Base-by-base conservation (phyloP, 768 basidiomycete genomes). In the Calocera cornea region DNA sequence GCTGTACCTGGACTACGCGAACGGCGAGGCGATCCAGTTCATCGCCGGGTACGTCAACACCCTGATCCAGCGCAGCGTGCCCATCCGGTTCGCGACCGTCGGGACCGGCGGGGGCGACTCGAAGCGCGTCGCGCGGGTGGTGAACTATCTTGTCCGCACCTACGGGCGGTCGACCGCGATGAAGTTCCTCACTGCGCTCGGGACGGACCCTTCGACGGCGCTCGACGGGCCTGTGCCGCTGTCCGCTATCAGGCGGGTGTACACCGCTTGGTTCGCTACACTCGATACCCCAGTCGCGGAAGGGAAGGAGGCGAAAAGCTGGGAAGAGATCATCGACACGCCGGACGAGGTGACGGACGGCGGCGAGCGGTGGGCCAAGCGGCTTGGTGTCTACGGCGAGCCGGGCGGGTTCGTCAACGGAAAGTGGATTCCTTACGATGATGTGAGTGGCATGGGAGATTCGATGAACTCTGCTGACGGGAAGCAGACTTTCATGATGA, bases 1-100 rank as follows among this genome's bases (percentile, higher is more conserved):
- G 64, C 80, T 95, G 2, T 82, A 86, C 1, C 79, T 95, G 36
- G 95, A 98, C 74, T 80, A 98, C 0, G 86, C 92, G 8, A 82
- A 84, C 44, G 77, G 81, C 0, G 76, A 79, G 2, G 83, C 82
- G 41, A 71, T 94, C 8, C 79, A 83, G 11, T 85, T 91, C 73
- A 78, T 97, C 63, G 78, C 80, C 1, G 83, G 82, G 0, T 77
- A 87, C 0, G 81, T 97, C 54, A 80, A 83, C 17, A 83, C 80
- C 67, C 86, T 95, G 74, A 85, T 98, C 65, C 78, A 83, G 33
- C 81, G 91, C 36, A 83, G 81, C 17, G 79, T 91, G 49, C 91
- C 94, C 0, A 83, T 93, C 70, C 81, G 91, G 19, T 93, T 94
- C 75, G 95, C 92, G 1, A 77, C 85, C 36, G 75, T 85, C 1